These are phyloP conservation scores for Wickerhamomyces kurtzmanii DNA, from an alignment of 805 yeast species.

Conservation along the genomic window DNA sequence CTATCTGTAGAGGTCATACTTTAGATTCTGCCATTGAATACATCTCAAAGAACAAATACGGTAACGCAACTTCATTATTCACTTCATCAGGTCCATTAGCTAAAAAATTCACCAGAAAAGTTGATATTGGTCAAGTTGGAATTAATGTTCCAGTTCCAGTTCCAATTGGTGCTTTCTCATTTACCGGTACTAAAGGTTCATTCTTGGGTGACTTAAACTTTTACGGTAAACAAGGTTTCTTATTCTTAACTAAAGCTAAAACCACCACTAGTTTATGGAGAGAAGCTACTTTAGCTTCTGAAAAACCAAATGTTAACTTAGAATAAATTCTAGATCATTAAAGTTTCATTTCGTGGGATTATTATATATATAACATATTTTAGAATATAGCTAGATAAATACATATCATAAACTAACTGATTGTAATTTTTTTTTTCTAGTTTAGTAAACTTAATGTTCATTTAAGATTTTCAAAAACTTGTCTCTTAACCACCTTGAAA, in stretches of 20 bases:
- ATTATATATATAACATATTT: too few relatives aligned
- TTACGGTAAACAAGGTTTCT: conserved; percentile 67
- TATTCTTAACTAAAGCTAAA: conserved; percentile 68
- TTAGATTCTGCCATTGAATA: conserved; percentile 60
- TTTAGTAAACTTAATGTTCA: too few relatives aligned
- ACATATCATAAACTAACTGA: too few relatives aligned
- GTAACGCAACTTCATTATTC: conserved; percentile 67
- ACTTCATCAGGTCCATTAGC: conserved; percentile 63
- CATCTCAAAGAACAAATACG: conserved; percentile 48
- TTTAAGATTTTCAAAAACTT: too few relatives aligned
- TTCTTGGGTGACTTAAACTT: conserved; percentile 76
- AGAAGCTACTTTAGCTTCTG: too few relatives aligned
- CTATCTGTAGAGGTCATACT: conserved; percentile 50
- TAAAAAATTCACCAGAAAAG: conserved; percentile 53
- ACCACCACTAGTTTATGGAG: conserved; percentile 69
- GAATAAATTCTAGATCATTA: conserved; percentile 2
- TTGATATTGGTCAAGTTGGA: conserved; percentile 73
- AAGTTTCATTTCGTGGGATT: too few relatives aligned
- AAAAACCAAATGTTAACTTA: conserved; percentile 4
- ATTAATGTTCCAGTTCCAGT: conserved; percentile 74
- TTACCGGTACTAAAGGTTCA: conserved; percentile 71
- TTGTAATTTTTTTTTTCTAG: too few relatives aligned
- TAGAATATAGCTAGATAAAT: too few relatives aligned
- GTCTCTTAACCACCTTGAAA: too few relatives aligned
- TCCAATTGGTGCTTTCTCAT: conserved; percentile 74